A percentile compares a stretch with the other conserved stretches of the same genome.
Evolutionary conservation across 1,284 basidiomycete genomes (phyloP).

Genomic region (Leccinum laetum): DNA sequence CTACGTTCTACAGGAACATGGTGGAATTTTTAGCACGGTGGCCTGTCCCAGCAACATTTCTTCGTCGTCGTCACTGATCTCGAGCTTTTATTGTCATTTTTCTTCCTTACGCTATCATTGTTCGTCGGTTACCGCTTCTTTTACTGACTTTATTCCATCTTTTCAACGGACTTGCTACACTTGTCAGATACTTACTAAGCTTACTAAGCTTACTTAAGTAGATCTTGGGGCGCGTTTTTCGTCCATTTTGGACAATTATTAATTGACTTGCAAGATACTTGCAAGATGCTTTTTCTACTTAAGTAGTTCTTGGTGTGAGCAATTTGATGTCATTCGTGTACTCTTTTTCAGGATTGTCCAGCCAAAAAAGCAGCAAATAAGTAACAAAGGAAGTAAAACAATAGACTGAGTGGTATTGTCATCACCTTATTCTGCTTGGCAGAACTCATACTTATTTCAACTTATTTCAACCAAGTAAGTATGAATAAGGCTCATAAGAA

Average conservation of each 20-base stretch:
- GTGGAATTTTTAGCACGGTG: too few species aligned
- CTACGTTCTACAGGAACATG: too few species aligned
- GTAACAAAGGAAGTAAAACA: neutral
- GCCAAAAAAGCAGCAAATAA: neutral
- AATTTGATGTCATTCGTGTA: neutral
- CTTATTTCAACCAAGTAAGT: neutral
- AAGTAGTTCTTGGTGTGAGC: neutral
- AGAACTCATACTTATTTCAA: neutral
- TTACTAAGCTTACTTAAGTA: neutral
- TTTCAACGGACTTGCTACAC: too few species aligned
- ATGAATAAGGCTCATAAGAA: neutral
- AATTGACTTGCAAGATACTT: neutral
- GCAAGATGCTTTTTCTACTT: neutral
- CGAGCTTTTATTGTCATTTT: too few species aligned
- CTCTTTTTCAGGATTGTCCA: neutral
- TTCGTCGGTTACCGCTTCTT: too few species aligned
- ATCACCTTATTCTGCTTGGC: neutral
- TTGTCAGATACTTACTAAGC: neutral
- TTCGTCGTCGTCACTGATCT: too few species aligned
- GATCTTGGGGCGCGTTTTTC: neutral
- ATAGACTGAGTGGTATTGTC: neutral
- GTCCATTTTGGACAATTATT: neutral
- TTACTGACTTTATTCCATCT: too few species aligned
- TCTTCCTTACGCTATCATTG: too few species aligned
- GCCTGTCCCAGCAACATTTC: too few species aligned